Base-by-base conservation (phyloP, 2,329 filamentous ascomycete genomes). In the Aspergillus hiratsukae region DNA sequence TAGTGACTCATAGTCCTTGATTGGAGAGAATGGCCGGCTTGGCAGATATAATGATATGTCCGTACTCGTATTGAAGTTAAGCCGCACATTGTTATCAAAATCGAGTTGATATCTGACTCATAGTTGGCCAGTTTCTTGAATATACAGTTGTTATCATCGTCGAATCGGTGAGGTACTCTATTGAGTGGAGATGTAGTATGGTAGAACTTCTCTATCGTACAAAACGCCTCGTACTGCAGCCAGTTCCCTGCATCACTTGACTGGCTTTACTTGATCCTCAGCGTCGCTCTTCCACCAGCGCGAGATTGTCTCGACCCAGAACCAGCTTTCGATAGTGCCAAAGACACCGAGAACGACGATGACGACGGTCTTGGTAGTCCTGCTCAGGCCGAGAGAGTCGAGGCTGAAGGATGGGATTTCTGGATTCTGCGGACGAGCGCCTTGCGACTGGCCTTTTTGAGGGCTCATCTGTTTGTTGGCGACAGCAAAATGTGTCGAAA, bases 301-400 rank as follows among this genome's bases (percentile, higher is more conserved):
- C 63, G 60, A 64, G 43, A 66, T 57, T 41, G 64, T 61, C 49
- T 68, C 65, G 19, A 59, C 61, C 65, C 67, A 74, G 53, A 74
- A 71, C 48, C 67, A 66, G 19, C 66, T 65, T 57, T 74, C 72
- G 52, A 73, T 66, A 1, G 67, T 71, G 8, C 70, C 68, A 54
- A 71, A 63, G 25, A 71, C 58, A 49, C 64, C 58, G 31, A 74
- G 40, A 14, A 67, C 56, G 7, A 58, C 55, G 51, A 69, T 49
- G 21, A 72, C 64, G 40, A 66, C 61, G 23, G 68, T 56, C 43
- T 65, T 71, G 37, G 66, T 64, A 41, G 60, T 68, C 48, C 61
- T 62, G 27, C 59, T 65, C 54, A 73, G 66, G 8, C 68, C 68
- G 3, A 73, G 59, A 19, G 61, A 63, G 31, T 66, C 61, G 21